These are phyloP conservation scores for Penicilliopsis zonata DNA, from an alignment of 495 filamentous ascomycete genomes.

Conservation along the genomic window DNA sequence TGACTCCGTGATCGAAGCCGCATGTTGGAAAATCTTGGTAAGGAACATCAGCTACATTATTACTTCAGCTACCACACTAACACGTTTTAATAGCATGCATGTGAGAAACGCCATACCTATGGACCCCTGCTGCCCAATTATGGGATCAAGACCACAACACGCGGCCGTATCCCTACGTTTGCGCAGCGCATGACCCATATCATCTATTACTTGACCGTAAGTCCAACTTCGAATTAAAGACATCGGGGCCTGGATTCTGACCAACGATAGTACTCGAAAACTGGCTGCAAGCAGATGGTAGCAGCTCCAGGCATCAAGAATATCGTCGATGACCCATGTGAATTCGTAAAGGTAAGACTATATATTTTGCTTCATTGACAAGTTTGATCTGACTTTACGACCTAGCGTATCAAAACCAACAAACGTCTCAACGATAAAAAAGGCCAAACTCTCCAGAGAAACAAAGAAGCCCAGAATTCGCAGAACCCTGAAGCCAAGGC, in stretches of 20 bases:
- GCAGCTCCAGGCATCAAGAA: conserved; percentile 14
- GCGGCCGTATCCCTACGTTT: conserved; percentile 1
- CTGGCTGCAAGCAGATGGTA: conserved; percentile 27
- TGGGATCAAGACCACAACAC: conserved; percentile 1
- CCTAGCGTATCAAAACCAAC: too few species aligned
- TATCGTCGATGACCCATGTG: conserved; percentile 23
- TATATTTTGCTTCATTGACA: neutral
- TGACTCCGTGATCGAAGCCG: conserved; percentile 6
- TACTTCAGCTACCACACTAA: too few species aligned
- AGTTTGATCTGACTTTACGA: conserved; percentile 1
- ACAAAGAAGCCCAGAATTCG: too few species aligned
- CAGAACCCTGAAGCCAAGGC: too few species aligned
- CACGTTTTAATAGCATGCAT: conserved; percentile 1
- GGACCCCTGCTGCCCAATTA: conserved; percentile 1
- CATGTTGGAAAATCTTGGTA: conserved; percentile 15
- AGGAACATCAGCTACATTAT: too few species aligned
- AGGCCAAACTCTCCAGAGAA: too few species aligned
- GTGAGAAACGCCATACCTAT: conserved; percentile 4
- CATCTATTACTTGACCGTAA: conserved; percentile 2
- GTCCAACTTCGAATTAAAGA: neutral
- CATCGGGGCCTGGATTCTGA: neutral
- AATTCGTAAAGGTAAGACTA: conserved; percentile 3
- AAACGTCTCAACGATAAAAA: too few species aligned
- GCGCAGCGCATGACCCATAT: conserved; percentile 4
- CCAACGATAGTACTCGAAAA: conserved; percentile 10